phyloP scores from a whole-genome alignment of 805 yeast genomes.

The Metschnikowia bowlesiae region DNA sequence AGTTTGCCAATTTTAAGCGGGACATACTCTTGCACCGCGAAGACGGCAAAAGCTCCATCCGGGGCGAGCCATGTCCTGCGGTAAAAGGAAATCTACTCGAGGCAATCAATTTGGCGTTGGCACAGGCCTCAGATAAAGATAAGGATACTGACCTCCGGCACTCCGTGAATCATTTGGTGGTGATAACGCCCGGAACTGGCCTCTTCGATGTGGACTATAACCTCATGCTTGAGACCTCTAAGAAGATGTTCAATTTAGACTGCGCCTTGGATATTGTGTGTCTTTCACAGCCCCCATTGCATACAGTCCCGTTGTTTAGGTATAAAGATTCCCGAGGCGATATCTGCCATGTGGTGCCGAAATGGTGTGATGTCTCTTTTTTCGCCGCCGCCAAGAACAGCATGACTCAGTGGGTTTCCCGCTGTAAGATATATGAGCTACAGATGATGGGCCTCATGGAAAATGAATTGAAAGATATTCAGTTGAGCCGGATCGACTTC shows the following conservation, averaged over 20 bases:
- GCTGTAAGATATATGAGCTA: slow-evolving; percentile 88
- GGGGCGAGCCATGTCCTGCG: slow-evolving; percentile 68
- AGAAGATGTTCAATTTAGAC: slow-evolving; percentile 71
- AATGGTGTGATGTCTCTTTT: slow-evolving; percentile 92
- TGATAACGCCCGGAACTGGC: slow-evolving; percentile 91
- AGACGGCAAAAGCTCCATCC: slow-evolving; percentile 31
- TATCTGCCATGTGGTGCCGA: slow-evolving; percentile 76
- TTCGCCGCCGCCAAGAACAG: slow-evolving; percentile 58
- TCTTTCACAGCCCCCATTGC: slow-evolving; percentile 85
- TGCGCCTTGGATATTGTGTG: slow-evolving; percentile 86
- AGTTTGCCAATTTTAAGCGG: slow-evolving; percentile 75
- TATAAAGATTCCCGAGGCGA: slow-evolving; percentile 48
- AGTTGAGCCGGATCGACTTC: slow-evolving; percentile 54
- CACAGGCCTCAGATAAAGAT: slow-evolving; percentile 71
- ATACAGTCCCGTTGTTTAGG: slow-evolving; percentile 84
- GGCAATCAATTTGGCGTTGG: slow-evolving; percentile 78
- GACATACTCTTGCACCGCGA: slow-evolving; percentile 56
- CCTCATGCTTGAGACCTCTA: slow-evolving; percentile 68
- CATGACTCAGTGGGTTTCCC: slow-evolving; percentile 75
- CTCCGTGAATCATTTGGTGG: slow-evolving; percentile 83
- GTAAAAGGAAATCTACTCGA: slow-evolving; percentile 87
- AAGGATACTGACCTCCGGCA: slow-evolving; percentile 82
- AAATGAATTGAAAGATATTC: slow-evolving; percentile 69
- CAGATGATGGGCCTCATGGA: slow-evolving; percentile 99
- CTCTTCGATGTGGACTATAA: slow-evolving; percentile 86